phyloP scores from a whole-genome alignment of 805 yeast species.

The Candida methanosorbosa region DNA sequence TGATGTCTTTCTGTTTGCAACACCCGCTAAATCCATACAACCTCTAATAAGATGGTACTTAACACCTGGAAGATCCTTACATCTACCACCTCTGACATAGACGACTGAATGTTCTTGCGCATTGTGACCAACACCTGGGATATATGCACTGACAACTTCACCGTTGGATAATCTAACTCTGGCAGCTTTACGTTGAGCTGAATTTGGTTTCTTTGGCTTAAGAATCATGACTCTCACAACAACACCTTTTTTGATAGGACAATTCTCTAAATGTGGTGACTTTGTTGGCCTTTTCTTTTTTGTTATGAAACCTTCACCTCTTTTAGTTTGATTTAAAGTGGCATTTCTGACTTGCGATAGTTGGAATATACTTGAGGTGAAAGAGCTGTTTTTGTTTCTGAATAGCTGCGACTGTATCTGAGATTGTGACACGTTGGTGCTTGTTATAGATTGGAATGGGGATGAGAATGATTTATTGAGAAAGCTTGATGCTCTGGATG shows the following conservation, averaged over 20 bases:
- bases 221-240: constrained; percentile 88
- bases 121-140: constrained; percentile 98
- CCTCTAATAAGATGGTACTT: constrained; percentile 93
- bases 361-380: no score
- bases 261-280: constrained; percentile 75
- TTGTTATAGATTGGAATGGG: no score
- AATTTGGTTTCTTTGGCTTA: constrained; percentile 97
- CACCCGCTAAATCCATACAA: constrained; percentile 87
- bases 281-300: constrained; percentile 34
- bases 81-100: constrained; percentile 95
- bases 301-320: constrained; percentile 44
- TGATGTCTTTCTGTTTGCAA: constrained; percentile 82
- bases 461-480: no score
- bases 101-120: constrained; percentile 97
- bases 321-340: constrained; percentile 68
- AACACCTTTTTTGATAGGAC: constrained; percentile 90
- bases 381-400: no score
- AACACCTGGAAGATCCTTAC: constrained; percentile 97
- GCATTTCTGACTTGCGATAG: constrained; percentile 44
- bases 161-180: constrained; percentile 92
- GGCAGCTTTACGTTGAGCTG: constrained; percentile 95
- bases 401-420: no score
- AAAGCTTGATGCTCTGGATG: no score
- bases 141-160: constrained; percentile 80
- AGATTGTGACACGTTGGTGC: no score